These are phyloP conservation scores for Crucihimalaya himalaica DNA, from an alignment of 345 rosid species.

Conservation along the genomic window DNA sequence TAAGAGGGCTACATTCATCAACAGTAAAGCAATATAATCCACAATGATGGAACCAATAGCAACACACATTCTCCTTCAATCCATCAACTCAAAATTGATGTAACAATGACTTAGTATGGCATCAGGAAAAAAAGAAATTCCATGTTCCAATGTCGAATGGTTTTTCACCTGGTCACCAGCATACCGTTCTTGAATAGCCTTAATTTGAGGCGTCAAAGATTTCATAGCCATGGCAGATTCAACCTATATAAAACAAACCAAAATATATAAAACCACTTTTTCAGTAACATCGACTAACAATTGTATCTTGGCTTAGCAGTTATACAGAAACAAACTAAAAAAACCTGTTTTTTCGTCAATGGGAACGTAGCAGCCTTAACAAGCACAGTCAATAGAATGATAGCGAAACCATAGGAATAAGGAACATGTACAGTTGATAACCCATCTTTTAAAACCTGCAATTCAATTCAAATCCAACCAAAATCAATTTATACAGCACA, in stretches of 20 bases:
- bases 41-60: neutral
- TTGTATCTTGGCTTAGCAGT: neutral
- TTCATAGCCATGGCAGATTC: constrained; percentile 97
- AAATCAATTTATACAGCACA: neutral
- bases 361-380: constrained; percentile 97
- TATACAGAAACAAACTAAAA: constrained; percentile 5
- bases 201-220: constrained; percentile 85
- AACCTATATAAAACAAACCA: constrained; percentile 52
- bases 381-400: constrained; percentile 81
- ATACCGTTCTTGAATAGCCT: constrained; percentile 81
- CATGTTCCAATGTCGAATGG: neutral
- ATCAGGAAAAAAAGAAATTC: neutral
- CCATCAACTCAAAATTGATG: neutral
- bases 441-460: constrained; percentile 85
- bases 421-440: constrained; percentile 75
- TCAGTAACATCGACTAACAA: neutral
- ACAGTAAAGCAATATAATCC: neutral
- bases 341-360: constrained; percentile 92
- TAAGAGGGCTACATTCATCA: neutral
- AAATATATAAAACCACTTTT: neutral
- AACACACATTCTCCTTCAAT: neutral
- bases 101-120: neutral
- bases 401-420: constrained; percentile 89
- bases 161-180: constrained; percentile 82
- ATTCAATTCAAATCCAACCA: constrained; percentile 8